A percentile compares a stretch with the other conserved stretches of the same genome.
Evolutionary conservation across 768 basidiomycete species (phyloP).

Genomic region (Infundibulicybe gibba): DNA sequence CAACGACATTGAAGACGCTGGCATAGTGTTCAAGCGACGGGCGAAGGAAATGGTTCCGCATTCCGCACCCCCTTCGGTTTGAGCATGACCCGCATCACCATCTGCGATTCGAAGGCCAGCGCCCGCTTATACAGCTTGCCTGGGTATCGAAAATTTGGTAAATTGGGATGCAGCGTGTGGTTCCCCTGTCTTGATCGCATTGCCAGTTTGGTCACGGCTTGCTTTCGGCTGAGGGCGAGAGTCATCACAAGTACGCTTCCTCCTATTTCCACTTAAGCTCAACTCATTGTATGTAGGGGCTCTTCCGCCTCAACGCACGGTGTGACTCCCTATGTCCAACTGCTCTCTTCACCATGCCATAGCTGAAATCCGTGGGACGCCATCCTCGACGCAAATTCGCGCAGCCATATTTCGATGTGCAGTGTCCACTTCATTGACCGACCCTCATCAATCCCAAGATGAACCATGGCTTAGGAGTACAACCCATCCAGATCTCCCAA

Average conservation of each 20-base stretch:
- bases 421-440: too few relatives aligned
- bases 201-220: slow-evolving; percentile 29
- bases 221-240: slow-evolving; percentile 37
- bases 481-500: slow-evolving; percentile 40
- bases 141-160: slow-evolving; percentile 18
- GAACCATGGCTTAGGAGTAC: too few relatives aligned
- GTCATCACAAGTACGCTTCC: slow-evolving; percentile 31
- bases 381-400: too few relatives aligned
- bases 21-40: slow-evolving; percentile 22
- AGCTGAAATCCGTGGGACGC: slow-evolving; percentile 31
- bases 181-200: background rate
- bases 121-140: slow-evolving; percentile 13
- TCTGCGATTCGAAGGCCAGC: slow-evolving; percentile 20
- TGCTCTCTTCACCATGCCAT: background rate
- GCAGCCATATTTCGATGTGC: too few relatives aligned
- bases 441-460: too few relatives aligned
- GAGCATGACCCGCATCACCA: slow-evolving; percentile 6
- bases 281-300: slow-evolving; percentile 16
- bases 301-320: slow-evolving; percentile 25
- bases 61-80: slow-evolving; percentile 16
- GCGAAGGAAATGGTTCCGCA: slow-evolving; percentile 24
- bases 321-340: background rate
- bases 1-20: slow-evolving; percentile 8
- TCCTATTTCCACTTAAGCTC: background rate
- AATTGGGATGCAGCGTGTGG: background rate